Conservation (phyloP, 257 asterid genomes). For the Haberlea rhodopensis region DNA sequence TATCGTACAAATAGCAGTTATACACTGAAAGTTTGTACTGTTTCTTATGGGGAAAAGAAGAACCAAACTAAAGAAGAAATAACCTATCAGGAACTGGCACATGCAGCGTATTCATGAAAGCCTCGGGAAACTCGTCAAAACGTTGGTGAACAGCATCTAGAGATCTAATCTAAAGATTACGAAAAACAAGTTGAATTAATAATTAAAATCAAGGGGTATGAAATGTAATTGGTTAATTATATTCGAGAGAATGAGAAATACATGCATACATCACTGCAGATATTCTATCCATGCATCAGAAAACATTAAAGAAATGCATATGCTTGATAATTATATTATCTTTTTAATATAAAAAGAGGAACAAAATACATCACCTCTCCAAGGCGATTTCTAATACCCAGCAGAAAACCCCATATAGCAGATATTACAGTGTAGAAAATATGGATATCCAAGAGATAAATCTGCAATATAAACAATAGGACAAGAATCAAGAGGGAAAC, state of each 20-base stretch:
- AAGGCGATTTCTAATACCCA: slow-evolving; percentile 96
- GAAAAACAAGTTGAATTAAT: slow-evolving; percentile 21
- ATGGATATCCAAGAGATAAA: slow-evolving; percentile 85
- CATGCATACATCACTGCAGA: not conserved
- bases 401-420: slow-evolving; percentile 83
- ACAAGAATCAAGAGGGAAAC: slow-evolving; percentile 16
- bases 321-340: too few relatives aligned
- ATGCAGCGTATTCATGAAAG: slow-evolving; percentile 85
- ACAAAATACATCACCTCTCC: slow-evolving; percentile 65
- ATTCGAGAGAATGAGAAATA: slow-evolving; percentile 6
- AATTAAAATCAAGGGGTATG: slow-evolving; percentile 3
- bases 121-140: slow-evolving; percentile 88
- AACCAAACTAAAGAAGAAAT: slow-evolving; percentile 18
- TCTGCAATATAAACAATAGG: slow-evolving; percentile 53
- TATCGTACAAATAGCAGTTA: slow-evolving; percentile 14
- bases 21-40: slow-evolving; percentile 16
- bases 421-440: slow-evolving; percentile 88
- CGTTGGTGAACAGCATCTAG: slow-evolving; percentile 89
- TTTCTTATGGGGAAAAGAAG: slow-evolving; percentile 7
- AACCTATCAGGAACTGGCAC: slow-evolving; percentile 63
- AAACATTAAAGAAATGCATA: slow-evolving; percentile 1
- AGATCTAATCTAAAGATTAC: slow-evolving; percentile 81
- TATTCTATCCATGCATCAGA: not conserved
- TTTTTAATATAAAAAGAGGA: not conserved
- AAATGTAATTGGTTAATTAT: slow-evolving; percentile 13